Conservation (phyloP, 257 asterid genomes). For the Asclepias syriaca region DNA sequence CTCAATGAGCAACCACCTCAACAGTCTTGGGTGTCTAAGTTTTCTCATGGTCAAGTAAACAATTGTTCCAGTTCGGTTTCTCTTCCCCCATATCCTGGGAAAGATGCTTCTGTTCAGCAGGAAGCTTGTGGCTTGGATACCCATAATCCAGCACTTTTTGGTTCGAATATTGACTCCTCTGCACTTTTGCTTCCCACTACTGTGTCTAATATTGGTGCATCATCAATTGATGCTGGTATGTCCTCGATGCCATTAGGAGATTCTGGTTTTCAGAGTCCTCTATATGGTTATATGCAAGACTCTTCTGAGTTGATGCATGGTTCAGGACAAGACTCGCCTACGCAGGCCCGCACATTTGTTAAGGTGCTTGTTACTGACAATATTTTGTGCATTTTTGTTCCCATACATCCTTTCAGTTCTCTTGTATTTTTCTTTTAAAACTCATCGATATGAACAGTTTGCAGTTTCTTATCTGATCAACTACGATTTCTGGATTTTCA, state of each 20-base stretch:
- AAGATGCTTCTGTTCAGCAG: conserved; percentile 54
- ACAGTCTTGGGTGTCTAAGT: conserved; percentile 62
- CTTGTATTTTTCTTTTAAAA: not conserved
- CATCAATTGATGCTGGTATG: conserved; percentile 58
- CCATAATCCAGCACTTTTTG: conserved; percentile 59
- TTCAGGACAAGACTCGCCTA: conserved; percentile 60
- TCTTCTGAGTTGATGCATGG: conserved; percentile 63
- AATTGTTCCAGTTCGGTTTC: conserved; percentile 41
- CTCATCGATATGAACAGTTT: not conserved
- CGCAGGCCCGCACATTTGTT: conserved; percentile 52
- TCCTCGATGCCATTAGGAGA: conserved; percentile 56
- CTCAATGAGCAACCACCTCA: conserved; percentile 57
- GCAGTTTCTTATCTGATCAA: not conserved
- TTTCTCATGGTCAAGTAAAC: conserved; percentile 37
- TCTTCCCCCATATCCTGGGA: conserved; percentile 49
- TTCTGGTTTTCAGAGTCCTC: conserved; percentile 62
- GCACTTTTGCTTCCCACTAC: conserved; percentile 69
- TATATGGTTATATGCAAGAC: conserved; percentile 60
- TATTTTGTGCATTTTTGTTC: not conserved
- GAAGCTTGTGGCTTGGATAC: conserved; percentile 49
- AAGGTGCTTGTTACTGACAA: conserved; percentile 45
- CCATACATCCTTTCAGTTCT: not conserved
- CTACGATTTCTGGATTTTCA: conserved; percentile 20
- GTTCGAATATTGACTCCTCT: conserved; percentile 58
- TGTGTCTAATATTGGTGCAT: conserved; percentile 42